Evolutionary conservation across 2,329 filamentous ascomycete genomes (phyloP), one percentile per base, ranked within the genome.

Genomic region (Phoma herbarum): DNA sequence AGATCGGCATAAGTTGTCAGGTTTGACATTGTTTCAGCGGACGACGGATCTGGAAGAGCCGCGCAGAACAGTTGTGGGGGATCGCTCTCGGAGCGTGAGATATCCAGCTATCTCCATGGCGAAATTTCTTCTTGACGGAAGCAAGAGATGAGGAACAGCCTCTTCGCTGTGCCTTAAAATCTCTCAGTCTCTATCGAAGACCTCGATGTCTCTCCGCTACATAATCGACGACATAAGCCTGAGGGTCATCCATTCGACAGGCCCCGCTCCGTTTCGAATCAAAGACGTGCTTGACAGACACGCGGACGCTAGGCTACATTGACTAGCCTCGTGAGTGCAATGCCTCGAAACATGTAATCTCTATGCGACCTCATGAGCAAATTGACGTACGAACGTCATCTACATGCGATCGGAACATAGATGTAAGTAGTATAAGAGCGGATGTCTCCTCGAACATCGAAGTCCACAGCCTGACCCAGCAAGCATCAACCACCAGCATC

Each of bases 21-120:
- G 50, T 59, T 54, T 59, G 50, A 59, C 14, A 6, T 14, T 35
- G 56, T 59, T 51, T 59, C 56, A 59, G 44, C 45, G n/a, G 8
- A 29, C 8, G 18, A 31, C 41, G 41, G 47, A 46, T 37, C 20
- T 18, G 23, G 29, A 45, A 37, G 29, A 48, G 55, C 50, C 33
- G 56, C 45, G 31, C 16, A 54, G 22, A 12, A 42, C 18, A 18
- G 29, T 14, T 16, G 8, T n/a, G 12, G 44, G 49, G 35, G 22
- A 22, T 7, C n/a, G 35, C 31, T 35, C 5, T 35, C 12, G 16
- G 12, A 16, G 14, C 16, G 5, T n/a, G 6, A 4, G 11, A n/a
- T 18, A 7, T 35, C 16, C 16, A 18, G 31, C 16, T 18, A 4
- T 7, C 3, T 8, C 2, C 2, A n/a, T 18, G 16, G 3, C 2